Base-by-base conservation (phyloP, 345 rosid species). In the Acer yangbiense region DNA sequence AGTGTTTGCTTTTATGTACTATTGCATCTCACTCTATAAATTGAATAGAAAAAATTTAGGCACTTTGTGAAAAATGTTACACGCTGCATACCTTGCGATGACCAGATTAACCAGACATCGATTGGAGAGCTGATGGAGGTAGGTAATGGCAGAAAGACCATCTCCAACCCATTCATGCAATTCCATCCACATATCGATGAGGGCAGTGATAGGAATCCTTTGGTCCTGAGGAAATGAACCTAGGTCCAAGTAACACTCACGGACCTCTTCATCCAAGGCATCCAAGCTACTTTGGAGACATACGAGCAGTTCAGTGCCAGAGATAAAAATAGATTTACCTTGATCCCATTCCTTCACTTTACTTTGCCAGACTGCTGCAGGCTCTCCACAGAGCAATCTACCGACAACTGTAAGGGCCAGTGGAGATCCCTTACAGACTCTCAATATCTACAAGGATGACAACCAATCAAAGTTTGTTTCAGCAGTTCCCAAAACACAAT, bases 191-290 rank as follows among this genome's bases (percentile, higher is more conserved):
- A 88, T 81, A 76, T 92, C 93, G 65, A 86, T 79, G 3, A 91
- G 85, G 14, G 84, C 69, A 3, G 86, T 65, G 20, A 86, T 83
- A 18, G 89, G 87, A 69, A 87, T 86, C 82, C 67, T 78, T 55
- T 82, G 89, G 76, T 85, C 95, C 80, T 89, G 90, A 5, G 87
- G 88, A 82, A 92, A 93, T 21, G 76, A 87, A 3, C 90, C 87
- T 29, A 91, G 76, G 76, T 91, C 95, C 83, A 87, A 66, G 85
- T 80, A 92, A 67, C 92, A 89, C 50, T 89, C 86, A 80, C 81
- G 84, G 2, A 79, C 68, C 54, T 60, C 18, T 14, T 32, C 10
- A 29, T 80, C 65, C 57, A 91, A 61, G 25, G 82, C 76, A 68
- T 81, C 62, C 68, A 92, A 80, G 79, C 93, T 90, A 58, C 76